These are phyloP conservation scores for Tubosaeta sp. DNA, from an alignment of 768 basidiomycete species.

Conservation along the genomic window DNA sequence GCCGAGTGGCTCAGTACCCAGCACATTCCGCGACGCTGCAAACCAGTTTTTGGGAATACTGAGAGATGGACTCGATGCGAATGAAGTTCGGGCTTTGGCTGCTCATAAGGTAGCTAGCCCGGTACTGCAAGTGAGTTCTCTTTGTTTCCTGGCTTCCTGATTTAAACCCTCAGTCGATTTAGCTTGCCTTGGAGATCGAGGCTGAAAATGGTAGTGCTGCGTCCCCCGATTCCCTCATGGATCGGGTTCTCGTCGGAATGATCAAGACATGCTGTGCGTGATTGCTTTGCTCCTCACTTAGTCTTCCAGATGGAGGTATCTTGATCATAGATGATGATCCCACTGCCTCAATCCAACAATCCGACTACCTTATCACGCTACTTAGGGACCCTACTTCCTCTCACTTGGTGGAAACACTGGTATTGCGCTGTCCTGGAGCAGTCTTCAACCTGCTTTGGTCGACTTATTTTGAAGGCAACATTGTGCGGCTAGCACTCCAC, in stretches of 20 bases:
- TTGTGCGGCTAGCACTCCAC: slow-evolving; percentile 72
- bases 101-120: slow-evolving; percentile 77
- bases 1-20: slow-evolving; percentile 32
- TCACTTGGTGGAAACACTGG: slow-evolving; percentile 81
- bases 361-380: slow-evolving; percentile 78
- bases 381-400: slow-evolving; percentile 86
- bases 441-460: slow-evolving; percentile 71
- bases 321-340: slow-evolving; percentile 37
- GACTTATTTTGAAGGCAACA: slow-evolving; percentile 71
- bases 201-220: slow-evolving; percentile 58
- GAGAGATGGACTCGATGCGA: slow-evolving; percentile 50
- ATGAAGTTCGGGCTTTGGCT: slow-evolving; percentile 75
- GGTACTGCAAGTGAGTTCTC: slow-evolving; percentile 54
- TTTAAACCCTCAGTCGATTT: slow-evolving; percentile 6
- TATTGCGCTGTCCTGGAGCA: slow-evolving; percentile 53
- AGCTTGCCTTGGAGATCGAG: slow-evolving; percentile 86
- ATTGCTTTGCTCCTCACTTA: background rate
- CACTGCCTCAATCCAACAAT: slow-evolving; percentile 41
- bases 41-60: slow-evolving; percentile 47
- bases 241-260: slow-evolving; percentile 71
- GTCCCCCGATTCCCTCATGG: slow-evolving; percentile 70
- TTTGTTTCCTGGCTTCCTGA: slow-evolving; percentile 5
- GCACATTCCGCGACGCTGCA: slow-evolving; percentile 46
- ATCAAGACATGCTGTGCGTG: slow-evolving; percentile 61
- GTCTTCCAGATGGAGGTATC: background rate